A percentile compares a stretch with the other conserved stretches of the same genome.
Conservation (phyloP, 768 basidiomycete species). For the Cyathus striatus region DNA sequence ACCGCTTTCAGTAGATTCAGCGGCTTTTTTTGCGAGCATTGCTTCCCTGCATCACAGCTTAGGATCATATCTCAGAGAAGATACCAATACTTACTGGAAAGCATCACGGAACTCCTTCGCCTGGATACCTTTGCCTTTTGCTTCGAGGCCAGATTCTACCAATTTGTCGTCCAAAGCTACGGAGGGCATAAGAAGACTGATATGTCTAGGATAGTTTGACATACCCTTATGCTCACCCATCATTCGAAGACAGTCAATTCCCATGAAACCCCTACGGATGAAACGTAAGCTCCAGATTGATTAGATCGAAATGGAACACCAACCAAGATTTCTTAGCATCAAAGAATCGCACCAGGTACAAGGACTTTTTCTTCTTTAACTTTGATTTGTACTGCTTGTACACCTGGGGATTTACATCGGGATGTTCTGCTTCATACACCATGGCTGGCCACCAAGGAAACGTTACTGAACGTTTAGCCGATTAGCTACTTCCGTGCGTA, state of each 20-base stretch:
- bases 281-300: neutral
- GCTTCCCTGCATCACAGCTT: too few relatives aligned
- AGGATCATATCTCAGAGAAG: too few relatives aligned
- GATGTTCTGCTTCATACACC: conserved; percentile 59
- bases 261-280: conserved; percentile 56
- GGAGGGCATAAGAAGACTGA: too few relatives aligned
- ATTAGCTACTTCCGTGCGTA: too few relatives aligned
- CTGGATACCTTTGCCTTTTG: too few relatives aligned
- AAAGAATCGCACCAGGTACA: conserved; percentile 77
- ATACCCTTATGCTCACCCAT: conserved; percentile 70
- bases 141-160: too few relatives aligned
- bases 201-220: too few relatives aligned
- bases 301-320: conserved; percentile 8
- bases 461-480: conserved; percentile 52
- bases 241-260: conserved; percentile 47
- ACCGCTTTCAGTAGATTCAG: too few relatives aligned
- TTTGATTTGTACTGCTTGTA: conserved; percentile 1
- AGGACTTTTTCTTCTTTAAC: conserved; percentile 29
- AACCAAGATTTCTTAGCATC: conserved; percentile 66
- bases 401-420: conserved; percentile 43
- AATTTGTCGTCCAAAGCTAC: too few relatives aligned
- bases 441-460: conserved; percentile 91
- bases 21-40: too few relatives aligned
- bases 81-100: too few relatives aligned
- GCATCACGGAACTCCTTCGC: too few relatives aligned